Base-by-base conservation (phyloP, 371 early-diverging fungal species). In the Mortierella sp. region DNA sequence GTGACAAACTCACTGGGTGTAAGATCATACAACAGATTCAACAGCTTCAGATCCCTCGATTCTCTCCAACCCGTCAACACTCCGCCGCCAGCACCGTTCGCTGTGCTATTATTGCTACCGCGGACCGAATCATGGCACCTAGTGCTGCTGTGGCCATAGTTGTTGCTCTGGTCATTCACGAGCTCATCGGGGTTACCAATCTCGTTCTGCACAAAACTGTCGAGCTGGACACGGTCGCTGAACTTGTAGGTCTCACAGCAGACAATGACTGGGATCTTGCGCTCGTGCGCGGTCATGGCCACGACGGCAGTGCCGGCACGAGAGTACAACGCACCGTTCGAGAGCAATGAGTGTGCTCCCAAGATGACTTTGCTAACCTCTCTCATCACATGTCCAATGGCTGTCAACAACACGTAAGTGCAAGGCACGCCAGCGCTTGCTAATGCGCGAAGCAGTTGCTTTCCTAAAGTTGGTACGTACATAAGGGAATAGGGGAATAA, bases 181-280 rank as follows among this genome's bases (percentile, higher is more conserved):
- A 94, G 78, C 60, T 92, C 94, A 63, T 94, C 92, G 8, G 93
- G 92, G 71, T 93, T 88, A 21, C 92, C 97, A 55, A 98, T 84
- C 79, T 98, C 99, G 80, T 99, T 98, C 90, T 89, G 88, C 3
- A 97, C 97, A 73, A 97, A 92, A 4, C 97, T 94, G 80, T 98
- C 99, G 24, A 99, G 85, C 72, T 96, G 94, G 21, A 95, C 93
- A 14, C 90, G 86, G 48, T 97, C 95, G 54, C 92, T 90, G 70
- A 98, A 98, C 84, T 99, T 99, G 84, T 96, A 97, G 1, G 93
- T 94, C 80, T 97, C 99, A 80, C 98, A 96, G 62, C 92, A 88
- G 11, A 96, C 96, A 84, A 99, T 94, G 19, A 98, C 96, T 3
- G 99, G 99, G 24, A 98, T 89, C 70, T 93, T 90, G 60, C 86